Conservation (phyloP, 202 grass and related monocot species). For the Zoysia matrella region DNA sequence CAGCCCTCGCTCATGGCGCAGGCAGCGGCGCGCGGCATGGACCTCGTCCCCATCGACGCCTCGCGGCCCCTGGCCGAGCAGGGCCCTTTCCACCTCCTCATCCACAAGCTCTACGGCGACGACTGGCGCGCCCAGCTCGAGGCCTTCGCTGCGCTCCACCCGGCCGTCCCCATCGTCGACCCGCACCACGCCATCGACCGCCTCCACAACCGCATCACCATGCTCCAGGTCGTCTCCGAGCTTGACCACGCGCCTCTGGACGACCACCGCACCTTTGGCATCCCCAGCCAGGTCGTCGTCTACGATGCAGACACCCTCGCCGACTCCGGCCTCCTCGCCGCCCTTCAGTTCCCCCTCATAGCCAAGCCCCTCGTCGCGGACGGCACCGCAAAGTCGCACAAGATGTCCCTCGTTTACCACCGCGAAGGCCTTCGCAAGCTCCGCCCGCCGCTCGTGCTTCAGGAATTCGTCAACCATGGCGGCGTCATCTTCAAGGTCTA, state of each 20-base stretch:
- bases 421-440: conserved; percentile 71
- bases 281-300: conserved; percentile 59
- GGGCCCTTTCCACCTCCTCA: conserved; percentile 83
- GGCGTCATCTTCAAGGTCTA: conserved; percentile 99
- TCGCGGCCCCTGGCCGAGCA: conserved; percentile 64
- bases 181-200: conserved; percentile 79
- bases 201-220: conserved; percentile 97
- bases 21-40: conserved; percentile 61
- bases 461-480: conserved; percentile 96
- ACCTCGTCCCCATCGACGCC: conserved; percentile 73
- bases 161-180: conserved; percentile 69
- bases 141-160: conserved; percentile 61
- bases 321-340: background rate
- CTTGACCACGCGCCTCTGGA: conserved; percentile 44
- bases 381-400: conserved; percentile 84
- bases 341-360: conserved; percentile 71
- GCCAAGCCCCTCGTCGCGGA: conserved; percentile 76
- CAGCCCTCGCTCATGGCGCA: conserved; percentile 66
- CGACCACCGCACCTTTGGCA: background rate
- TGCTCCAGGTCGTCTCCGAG: conserved; percentile 95
- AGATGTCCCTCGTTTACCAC: conserved; percentile 91
- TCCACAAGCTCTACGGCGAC: conserved; percentile 84
- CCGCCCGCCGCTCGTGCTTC: conserved; percentile 87
- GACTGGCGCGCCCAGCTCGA: conserved; percentile 77
- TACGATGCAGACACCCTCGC: background rate